A percentile compares a stretch with the other conserved stretches of the same genome.
Conservation (phyloP, 441 rosid genomes). For the Gossypium gossypioides region DNA sequence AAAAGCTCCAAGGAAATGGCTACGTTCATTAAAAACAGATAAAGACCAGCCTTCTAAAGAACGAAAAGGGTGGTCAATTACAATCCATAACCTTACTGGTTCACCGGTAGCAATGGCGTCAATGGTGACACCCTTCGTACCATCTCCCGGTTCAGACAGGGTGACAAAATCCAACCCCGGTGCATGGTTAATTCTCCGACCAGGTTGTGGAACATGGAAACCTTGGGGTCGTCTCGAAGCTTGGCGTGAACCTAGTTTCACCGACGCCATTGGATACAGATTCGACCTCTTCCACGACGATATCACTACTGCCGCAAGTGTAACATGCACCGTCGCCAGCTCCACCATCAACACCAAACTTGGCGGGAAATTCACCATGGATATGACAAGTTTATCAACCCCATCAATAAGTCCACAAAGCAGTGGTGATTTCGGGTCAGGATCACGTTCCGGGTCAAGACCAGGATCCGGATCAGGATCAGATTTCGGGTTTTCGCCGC, state of each 20-base stretch:
- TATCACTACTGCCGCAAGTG: slow-evolving; percentile 21
- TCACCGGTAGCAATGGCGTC: slow-evolving; percentile 92
- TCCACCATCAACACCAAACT: slow-evolving; percentile 44
- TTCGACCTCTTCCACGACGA: slow-evolving; percentile 60
- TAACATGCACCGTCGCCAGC: slow-evolving; percentile 23
- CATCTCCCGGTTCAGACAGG: slow-evolving; percentile 66
- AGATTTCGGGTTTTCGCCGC: slow-evolving; percentile 44
- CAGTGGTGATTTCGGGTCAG: slow-evolving; percentile 63
- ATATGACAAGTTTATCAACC: slow-evolving; percentile 41
- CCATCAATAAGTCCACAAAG: slow-evolving; percentile 61
- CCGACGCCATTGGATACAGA: slow-evolving; percentile 52
- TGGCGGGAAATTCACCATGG: slow-evolving; percentile 71
- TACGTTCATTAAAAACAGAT: slow-evolving; percentile 37
- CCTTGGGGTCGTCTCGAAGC: slow-evolving; percentile 91
- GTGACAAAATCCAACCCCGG: slow-evolving; percentile 76
- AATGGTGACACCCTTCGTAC: slow-evolving; percentile 90
- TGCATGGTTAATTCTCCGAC: slow-evolving; percentile 79
- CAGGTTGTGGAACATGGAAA: slow-evolving; percentile 68
- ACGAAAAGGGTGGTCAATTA: slow-evolving; percentile 82
- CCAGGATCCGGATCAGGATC: slow-evolving; percentile 67
- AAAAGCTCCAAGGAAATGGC: slow-evolving; percentile 45
- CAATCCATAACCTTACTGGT: slow-evolving; percentile 81
- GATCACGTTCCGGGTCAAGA: slow-evolving; percentile 44
- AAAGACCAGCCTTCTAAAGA: slow-evolving; percentile 50
- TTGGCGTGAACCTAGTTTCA: slow-evolving; percentile 54